Evolutionary conservation across 2,329 filamentous ascomycete genomes (phyloP).

Genomic region (Ceratocystis huliohia): DNA sequence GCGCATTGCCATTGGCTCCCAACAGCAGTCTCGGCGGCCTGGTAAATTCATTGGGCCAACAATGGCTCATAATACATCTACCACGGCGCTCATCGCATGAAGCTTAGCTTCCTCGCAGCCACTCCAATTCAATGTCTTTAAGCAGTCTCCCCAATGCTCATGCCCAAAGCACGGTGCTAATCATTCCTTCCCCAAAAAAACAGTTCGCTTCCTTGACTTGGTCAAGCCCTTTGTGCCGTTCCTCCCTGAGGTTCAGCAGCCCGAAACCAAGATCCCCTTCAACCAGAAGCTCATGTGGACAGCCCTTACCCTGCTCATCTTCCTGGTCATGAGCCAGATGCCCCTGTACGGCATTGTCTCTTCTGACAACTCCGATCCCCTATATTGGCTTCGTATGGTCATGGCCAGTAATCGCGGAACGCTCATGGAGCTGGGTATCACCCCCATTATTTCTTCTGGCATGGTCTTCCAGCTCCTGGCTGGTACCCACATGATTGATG

Average conservation of each 20-base stretch:
- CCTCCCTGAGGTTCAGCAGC: constrained; percentile 96
- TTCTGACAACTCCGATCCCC: constrained; percentile 91
- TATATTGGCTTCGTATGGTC: constrained; percentile 99
- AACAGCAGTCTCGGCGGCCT: neutral
- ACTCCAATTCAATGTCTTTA: neutral
- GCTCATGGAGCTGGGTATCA: constrained; percentile 91
- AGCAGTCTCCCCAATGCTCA: neutral
- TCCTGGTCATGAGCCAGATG: constrained; percentile 99
- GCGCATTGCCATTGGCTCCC: neutral
- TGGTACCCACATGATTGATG: constrained; percentile 98
- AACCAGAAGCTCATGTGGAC: constrained; percentile 98
- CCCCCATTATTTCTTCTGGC: constrained; percentile 97
- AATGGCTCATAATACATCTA: neutral
- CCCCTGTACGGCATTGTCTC: constrained; percentile 98
- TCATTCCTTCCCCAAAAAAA: constrained; percentile 12
- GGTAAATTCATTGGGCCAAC: neutral
- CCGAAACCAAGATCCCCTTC: constrained; percentile 97
- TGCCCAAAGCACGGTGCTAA: constrained; percentile 7
- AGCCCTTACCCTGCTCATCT: constrained; percentile 87
- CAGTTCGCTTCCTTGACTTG: constrained; percentile 98
- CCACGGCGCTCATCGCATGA: neutral
- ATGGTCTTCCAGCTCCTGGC: constrained; percentile 99
- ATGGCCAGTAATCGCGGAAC: constrained; percentile 97
- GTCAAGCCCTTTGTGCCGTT: constrained; percentile 99
- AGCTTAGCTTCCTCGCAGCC: neutral